phyloP scores from a whole-genome alignment of 306 rosid species.

The Lagenaria siceraria region DNA sequence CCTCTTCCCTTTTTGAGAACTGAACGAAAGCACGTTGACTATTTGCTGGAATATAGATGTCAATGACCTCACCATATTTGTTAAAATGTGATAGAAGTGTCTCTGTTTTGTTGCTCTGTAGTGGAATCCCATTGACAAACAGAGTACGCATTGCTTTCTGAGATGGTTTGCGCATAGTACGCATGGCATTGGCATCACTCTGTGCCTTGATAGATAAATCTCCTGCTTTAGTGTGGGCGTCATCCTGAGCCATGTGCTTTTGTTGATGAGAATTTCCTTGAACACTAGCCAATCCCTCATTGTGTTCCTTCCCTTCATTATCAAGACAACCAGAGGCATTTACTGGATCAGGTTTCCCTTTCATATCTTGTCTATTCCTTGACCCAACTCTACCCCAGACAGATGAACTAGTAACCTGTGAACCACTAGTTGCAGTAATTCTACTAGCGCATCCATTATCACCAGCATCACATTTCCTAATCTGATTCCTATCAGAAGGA shows the following conservation, averaged over 20 bases:
- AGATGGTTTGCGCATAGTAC: slow-evolving; percentile 47
- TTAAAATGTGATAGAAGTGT: slow-evolving; percentile 80
- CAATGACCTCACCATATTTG: slow-evolving; percentile 81
- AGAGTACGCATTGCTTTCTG: slow-evolving; percentile 87
- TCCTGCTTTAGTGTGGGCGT: slow-evolving; percentile 35
- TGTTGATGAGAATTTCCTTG: slow-evolving; percentile 41
- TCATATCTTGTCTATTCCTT: slow-evolving; percentile 47
- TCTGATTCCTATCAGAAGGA: slow-evolving; percentile 29
- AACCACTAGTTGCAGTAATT: slow-evolving; percentile 22
- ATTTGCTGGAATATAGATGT: slow-evolving; percentile 74
- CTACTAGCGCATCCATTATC: slow-evolving; percentile 42
- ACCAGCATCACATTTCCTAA: slow-evolving; percentile 23
- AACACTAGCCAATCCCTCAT: slow-evolving; percentile 29
- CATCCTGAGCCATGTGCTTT: slow-evolving; percentile 43
- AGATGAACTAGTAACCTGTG: slow-evolving; percentile 47
- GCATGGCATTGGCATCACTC: slow-evolving; percentile 35
- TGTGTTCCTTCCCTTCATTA: slow-evolving; percentile 49
- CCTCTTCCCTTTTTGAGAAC: slow-evolving; percentile 95
- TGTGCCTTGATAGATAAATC: slow-evolving; percentile 40
- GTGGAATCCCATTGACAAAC: slow-evolving; percentile 86
- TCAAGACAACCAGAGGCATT: slow-evolving; percentile 43
- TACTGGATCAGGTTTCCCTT: slow-evolving; percentile 43
- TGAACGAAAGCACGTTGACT: slow-evolving; percentile 92
- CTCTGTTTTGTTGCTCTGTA: slow-evolving; percentile 60
- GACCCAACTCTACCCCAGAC: slow-evolving; percentile 92